Base-by-base conservation (phyloP, 768 basidiomycete species). In the Leccinum subtestaceum region DNA sequence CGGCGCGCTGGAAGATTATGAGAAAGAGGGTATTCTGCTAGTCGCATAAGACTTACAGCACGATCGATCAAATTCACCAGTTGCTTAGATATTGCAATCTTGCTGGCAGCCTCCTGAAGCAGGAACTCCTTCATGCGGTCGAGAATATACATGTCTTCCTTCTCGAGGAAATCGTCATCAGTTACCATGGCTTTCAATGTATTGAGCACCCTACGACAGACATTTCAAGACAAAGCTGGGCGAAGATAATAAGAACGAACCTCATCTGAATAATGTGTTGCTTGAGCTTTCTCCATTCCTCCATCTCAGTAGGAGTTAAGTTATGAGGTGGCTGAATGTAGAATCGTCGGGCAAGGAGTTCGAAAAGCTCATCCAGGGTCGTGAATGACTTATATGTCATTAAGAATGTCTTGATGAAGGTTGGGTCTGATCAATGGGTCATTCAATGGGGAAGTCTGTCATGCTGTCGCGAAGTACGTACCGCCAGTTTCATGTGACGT, bases 321-420 rank as follows among this genome's bases (percentile, higher is more conserved):
- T 82, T 85, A 5, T 81, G 78, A 0, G 95, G 96, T 23, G 91
- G 81, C 52, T 83, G 79, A 27, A 95, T 87, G 65, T 81, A 80
- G 75, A 94, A 98, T 17, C 96, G 86, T 47, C 82, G 79, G 7
- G 90, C 82, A 19, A 98, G 85, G 17, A 89, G 79, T 58, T 93
- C 87, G 56, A 96, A 88, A 9, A 98, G 76, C 51, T 93, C 88
- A 57, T 91, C 84, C 48, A 91, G 77, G 5, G 86, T 87, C 15
- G 91, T 92, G 73, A 98, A 98, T 1, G 93, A 95, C 68, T 95
- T 93, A 80, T 93, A 97, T 1, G 96, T 97, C 84, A 97, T 88
- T 63, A 98, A 75, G 82, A 98, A 98, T 1, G 95, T 88, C 70
- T 88, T 87, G 71, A 81, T 90, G 75, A 89, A 96, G 7, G 83